Base-by-base conservation (phyloP, 179 eudicot genomes). In the Camellia oleifera region DNA sequence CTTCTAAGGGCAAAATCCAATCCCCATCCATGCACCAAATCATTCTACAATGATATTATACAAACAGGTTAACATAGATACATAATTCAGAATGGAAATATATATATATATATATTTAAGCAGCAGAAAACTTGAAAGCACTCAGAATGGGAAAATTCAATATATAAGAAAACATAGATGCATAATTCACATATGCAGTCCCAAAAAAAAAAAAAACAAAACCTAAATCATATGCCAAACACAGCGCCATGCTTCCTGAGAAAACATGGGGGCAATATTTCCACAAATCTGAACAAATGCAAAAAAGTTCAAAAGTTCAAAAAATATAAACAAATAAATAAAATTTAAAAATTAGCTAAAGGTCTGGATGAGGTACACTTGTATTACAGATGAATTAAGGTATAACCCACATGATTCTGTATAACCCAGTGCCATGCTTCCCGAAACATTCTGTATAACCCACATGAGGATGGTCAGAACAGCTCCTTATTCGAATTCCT, bases 221-320 rank as follows among this genome's bases (percentile, higher is more conserved):
- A 95, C 99, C 98, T 95, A 98, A 90, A 95, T 92, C 98, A 95
- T 90, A 83, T 95, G 92, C 98, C 98, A 95, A 58, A 95, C 98
- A 81, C 98, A 95, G 61, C 93, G 93, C 99, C 99, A 95, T 58
- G 99, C 99, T 78, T 83, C 87, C 79, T 94, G 86, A 26, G 99
- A 95, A 83, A 95, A 95, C 70, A 93, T 97, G 65, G 99, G 99
- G 77, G 99, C 99, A 98, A 95, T 95, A 95, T 95, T 80, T 95
- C 99, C 63, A 95, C 98, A 85, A 95, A 95, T 73, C 99, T 95
- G 94, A 75, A 85, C 67, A 70, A 79, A 20, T 23, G 65, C 17
- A 61, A 65, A 71, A 1, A 72, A 68, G 13, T 17, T 40, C 9
- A 57, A 67, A 67, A 53, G 54, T 56, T 18, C 32, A 32, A 32